These are phyloP conservation scores for Cercospora citrullina DNA, from an alignment of 2,329 filamentous ascomycete genomes.

Conservation along the genomic window DNA sequence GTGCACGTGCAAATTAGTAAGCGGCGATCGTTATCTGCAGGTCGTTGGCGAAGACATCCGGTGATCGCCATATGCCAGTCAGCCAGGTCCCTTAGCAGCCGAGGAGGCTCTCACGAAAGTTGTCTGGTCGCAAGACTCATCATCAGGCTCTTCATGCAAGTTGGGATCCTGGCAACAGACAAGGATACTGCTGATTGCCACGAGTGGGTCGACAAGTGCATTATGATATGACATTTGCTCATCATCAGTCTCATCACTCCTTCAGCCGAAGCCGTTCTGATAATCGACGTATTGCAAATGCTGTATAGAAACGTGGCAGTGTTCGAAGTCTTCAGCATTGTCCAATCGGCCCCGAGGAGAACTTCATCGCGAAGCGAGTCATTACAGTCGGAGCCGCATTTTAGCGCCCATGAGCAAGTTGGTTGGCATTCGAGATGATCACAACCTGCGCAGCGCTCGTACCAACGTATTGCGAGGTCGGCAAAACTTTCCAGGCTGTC, in stretches of 20 bases:
- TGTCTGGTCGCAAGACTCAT: not conserved
- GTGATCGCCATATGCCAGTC: not conserved
- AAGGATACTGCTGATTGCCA: not conserved
- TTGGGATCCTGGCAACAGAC: not conserved
- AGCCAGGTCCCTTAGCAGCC: not conserved
- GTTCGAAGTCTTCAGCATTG: not conserved
- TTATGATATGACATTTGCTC: not conserved
- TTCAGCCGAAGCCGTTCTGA: not conserved
- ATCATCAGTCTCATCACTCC: not conserved
- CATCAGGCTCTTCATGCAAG: not conserved
- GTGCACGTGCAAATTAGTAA: not conserved
- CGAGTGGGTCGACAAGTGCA: not conserved
- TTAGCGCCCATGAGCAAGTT: not conserved
- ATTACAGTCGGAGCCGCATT: not conserved
- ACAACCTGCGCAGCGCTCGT: not conserved
- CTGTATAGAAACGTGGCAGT: not conserved
- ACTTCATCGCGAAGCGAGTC: not conserved
- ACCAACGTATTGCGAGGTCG: not conserved
- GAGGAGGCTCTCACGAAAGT: not conserved
- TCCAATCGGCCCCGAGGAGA: not conserved
- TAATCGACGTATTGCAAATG: not conserved
- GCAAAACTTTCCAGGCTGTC: not conserved
- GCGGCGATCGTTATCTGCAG: not conserved
- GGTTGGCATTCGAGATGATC: not conserved
- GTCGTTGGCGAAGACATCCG: not conserved